Percentiles rank a stretch among this genome's conserved stretches.
phyloP scores from a whole-genome alignment of 2,329 filamentous ascomycete species.

The Gnomoniopsis smithogilvyi region DNA sequence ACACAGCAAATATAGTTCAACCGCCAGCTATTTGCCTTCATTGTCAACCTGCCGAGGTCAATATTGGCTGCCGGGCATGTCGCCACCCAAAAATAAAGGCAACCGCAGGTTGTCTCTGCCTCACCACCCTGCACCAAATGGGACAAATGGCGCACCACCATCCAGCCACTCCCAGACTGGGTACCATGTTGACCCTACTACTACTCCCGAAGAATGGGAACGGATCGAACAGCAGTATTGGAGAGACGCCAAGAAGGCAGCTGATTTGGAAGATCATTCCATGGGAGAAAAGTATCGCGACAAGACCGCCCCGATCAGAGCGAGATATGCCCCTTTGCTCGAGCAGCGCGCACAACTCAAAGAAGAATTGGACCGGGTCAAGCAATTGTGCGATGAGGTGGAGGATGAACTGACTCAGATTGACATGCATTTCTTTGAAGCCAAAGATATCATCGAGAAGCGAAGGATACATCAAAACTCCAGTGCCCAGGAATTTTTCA shows the following conservation, averaged over 20 bases:
- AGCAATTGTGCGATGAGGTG: constrained; percentile 17
- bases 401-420: constrained; percentile 16
- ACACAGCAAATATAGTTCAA: background rate
- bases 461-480: constrained; percentile 17
- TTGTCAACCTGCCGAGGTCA: background rate
- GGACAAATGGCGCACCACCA: background rate
- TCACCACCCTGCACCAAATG: background rate
- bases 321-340: constrained; percentile 32
- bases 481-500: constrained; percentile 12
- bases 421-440: constrained; percentile 12
- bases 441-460: constrained; percentile 8
- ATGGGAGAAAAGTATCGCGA: constrained; percentile 31
- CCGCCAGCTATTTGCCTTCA: background rate
- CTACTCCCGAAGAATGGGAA: constrained; percentile 30
- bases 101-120: background rate
- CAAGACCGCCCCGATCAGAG: constrained; percentile 27
- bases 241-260: constrained; percentile 17
- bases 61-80: background rate
- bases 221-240: constrained; percentile 34
- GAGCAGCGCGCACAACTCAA: constrained; percentile 34
- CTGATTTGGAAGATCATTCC: constrained; percentile 25
- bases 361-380: constrained; percentile 34
- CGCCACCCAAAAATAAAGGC: background rate
- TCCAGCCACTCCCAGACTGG: background rate
- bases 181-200: background rate